Evolutionary conservation across 305 asterid species (phyloP), one percentile per base, ranked within the genome.

Genomic region (Fraxinus sp.): DNA sequence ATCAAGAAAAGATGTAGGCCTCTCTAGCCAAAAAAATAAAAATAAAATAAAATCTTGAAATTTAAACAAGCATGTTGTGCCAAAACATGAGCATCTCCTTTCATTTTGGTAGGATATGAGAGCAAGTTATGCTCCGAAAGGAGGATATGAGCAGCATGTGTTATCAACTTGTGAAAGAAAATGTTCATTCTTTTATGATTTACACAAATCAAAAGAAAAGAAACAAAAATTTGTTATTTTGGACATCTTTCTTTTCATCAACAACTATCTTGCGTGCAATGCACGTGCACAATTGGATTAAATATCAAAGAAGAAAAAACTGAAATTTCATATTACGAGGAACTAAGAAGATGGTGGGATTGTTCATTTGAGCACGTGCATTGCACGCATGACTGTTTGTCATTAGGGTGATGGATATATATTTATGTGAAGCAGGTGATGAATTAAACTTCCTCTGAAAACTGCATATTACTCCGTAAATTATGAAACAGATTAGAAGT

Each of bases 401-500:
- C 9, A 82, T 41, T 8, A 36, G 28, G 44, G 55, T 78, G 46
- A 36, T 22, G 52, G 0, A 74, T 83, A 41, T 41, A 39, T 8
- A 37, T 37, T 79, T 66, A 74, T 44, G 74, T 22, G 72, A 52
- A 14, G 82, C 35, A 4, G 84, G 84, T 18, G 86, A 87, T 16
- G 71, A 77, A 62, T 85, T 84, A 78, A 84, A 85, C 52, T 10
- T 44, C 16, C 52, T 44, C 14, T 10, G 52, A 44, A 44, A 44
- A 10, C 4, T 10, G 52, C 16, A 10, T 11, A 11, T 3, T 44
- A 44, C 16, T 11, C 16, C 1, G 4, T 13, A 44, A 44, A 11
- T 44, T 44, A 44, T 78, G 87, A 79, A 83, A 86, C 44, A 84
- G 89, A 79, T 44, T 80, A 79, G 86, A 73, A 26, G 71, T 71